Evolutionary conservation across 2,329 filamentous ascomycete genomes (phyloP).

Genomic region (Aurifilum marmelostoma): DNA sequence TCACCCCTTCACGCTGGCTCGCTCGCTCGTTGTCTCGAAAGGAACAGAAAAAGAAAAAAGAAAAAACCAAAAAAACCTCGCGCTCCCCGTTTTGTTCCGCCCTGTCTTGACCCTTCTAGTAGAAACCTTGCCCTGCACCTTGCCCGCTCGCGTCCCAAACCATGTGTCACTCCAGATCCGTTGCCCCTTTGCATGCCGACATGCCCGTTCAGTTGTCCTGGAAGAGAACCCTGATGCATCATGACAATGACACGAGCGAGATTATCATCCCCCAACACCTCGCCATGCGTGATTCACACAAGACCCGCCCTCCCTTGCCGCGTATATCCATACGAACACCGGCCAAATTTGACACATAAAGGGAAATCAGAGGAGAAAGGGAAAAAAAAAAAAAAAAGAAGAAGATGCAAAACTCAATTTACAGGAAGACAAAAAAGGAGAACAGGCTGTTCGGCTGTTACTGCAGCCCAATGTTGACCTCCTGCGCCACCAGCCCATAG

Average conservation of each 20-base stretch:
- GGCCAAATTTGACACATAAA: conserved; percentile 13
- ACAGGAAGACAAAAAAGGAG: background rate
- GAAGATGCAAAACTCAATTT: background rate
- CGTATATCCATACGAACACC: conserved; percentile 12
- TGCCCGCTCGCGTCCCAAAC: background rate
- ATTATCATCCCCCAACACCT: conserved; percentile 24
- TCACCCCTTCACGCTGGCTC: background rate
- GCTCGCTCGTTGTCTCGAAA: background rate
- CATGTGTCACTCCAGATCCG: background rate
- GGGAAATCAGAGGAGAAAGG: conserved; percentile 27
- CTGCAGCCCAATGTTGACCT: conserved; percentile 47
- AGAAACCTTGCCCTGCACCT: background rate
- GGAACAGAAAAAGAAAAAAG: background rate
- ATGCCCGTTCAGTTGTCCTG: background rate
- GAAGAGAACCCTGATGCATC: conserved; percentile 13
- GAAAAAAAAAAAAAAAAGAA: background rate
- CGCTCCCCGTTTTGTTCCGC: background rate
- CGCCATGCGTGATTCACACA: conserved; percentile 19
- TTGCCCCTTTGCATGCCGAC: background rate
- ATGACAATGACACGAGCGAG: conserved; percentile 16
- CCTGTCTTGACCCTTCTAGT: background rate
- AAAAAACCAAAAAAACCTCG: background rate
- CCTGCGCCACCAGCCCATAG: conserved; percentile 58
- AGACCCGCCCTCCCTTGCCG: background rate
- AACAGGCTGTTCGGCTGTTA: background rate